Percentiles rank a stretch among this genome's conserved stretches.
These are phyloP conservation scores for Dactylonectria estremocensis DNA, from an alignment of 2,329 filamentous ascomycete species.

Conservation along the genomic window DNA sequence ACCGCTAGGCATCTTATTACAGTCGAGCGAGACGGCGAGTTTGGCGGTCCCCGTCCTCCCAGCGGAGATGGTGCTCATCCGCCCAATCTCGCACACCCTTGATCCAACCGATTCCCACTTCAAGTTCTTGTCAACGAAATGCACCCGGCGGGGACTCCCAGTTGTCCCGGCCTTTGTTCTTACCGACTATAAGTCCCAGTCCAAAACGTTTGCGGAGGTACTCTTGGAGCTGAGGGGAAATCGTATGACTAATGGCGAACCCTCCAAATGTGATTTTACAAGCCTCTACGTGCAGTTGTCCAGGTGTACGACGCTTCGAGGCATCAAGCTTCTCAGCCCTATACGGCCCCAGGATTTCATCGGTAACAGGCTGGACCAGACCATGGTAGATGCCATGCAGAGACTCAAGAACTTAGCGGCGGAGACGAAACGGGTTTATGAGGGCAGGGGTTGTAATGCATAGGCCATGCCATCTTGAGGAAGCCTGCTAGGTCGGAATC, in stretches of 20 bases:
- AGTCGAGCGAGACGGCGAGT: constrained; percentile 23
- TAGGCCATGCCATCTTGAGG: too few species aligned
- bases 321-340: constrained; percentile 20
- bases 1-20: constrained; percentile 29
- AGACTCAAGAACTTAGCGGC: constrained; percentile 16
- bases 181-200: not conserved
- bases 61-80: too few species aligned
- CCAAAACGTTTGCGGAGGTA: constrained; percentile 22
- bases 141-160: too few species aligned
- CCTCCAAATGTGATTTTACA: constrained; percentile 8
- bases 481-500: too few species aligned
- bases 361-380: constrained; percentile 20
- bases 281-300: constrained; percentile 16
- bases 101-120: too few species aligned
- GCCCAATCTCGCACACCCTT: too few species aligned
- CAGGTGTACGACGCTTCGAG: constrained; percentile 9
- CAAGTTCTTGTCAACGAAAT: too few species aligned
- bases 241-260: constrained; percentile 18
- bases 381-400: constrained; percentile 22
- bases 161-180: too few species aligned
- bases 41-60: too few species aligned
- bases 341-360: constrained; percentile 23
- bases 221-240: constrained; percentile 27
- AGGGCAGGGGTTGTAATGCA: not conserved
- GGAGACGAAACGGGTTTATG: constrained; percentile 23